Conservation (phyloP, 2,329 filamentous ascomycete species). For the Eurotiales sp. region DNA sequence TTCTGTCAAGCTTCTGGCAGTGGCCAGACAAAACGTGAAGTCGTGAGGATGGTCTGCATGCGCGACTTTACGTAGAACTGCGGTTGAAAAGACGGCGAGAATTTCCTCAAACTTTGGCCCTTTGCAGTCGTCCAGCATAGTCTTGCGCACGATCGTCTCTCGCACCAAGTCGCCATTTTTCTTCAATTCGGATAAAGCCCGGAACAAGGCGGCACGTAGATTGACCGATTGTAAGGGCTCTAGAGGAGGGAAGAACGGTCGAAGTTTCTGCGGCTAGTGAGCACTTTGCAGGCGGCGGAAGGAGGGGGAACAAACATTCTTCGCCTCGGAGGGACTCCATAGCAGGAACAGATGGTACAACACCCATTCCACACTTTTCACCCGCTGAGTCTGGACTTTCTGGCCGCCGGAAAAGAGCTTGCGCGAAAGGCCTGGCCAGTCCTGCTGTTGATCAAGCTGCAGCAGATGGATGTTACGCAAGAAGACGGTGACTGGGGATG, state of each 20-base stretch:
- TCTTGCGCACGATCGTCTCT: constrained; percentile 80
- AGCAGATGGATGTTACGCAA: constrained; percentile 80
- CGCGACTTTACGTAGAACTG: constrained; percentile 69
- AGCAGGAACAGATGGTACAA: constrained; percentile 81
- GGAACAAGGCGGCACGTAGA: constrained; percentile 76
- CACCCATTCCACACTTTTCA: constrained; percentile 82
- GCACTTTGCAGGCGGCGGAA: background rate
- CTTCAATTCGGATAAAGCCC: constrained; percentile 78
- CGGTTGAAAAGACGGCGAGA: constrained; percentile 76
- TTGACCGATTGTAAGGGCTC: constrained; percentile 90
- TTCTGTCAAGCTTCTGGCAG: constrained; percentile 42
- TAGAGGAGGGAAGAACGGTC: constrained; percentile 83
- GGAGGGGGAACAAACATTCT: constrained; percentile 53
- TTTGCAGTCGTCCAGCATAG: constrained; percentile 94
- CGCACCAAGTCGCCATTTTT: constrained; percentile 78
- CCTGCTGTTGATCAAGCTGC: constrained; percentile 68
- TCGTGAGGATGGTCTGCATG: constrained; percentile 36
- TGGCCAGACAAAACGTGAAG: constrained; percentile 53
- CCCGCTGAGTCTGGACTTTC: constrained; percentile 75
- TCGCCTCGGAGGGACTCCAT: constrained; percentile 74
- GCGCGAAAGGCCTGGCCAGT: constrained; percentile 74
- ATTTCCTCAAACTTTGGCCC: constrained; percentile 87
- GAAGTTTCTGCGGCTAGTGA: constrained; percentile 64
- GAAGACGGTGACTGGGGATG: constrained; percentile 62
- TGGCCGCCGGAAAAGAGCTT: constrained; percentile 67